Conservation (phyloP, 1,284 basidiomycete genomes). For the Sutorius eximius region DNA sequence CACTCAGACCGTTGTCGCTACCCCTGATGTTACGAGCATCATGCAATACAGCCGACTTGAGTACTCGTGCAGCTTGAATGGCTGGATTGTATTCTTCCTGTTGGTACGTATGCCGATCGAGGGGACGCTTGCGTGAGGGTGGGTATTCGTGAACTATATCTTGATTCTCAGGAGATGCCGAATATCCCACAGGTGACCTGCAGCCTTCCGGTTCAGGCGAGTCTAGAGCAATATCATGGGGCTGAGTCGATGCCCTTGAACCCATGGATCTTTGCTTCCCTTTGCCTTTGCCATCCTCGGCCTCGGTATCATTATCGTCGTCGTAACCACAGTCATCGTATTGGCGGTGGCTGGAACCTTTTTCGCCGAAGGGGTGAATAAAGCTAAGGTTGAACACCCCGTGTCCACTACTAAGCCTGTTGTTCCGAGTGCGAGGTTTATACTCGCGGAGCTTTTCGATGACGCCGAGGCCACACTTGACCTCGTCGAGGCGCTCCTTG, state of each 20-base stretch:
- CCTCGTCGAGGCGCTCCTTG: conserved; percentile 64
- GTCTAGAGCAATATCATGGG: conserved; percentile 9
- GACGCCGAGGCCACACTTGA: conserved; percentile 54
- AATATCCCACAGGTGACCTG: conserved; percentile 2
- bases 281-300: conserved; percentile 31
- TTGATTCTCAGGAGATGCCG: conserved; percentile 7
- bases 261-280: conserved; percentile 25
- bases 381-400: conserved; percentile 41
- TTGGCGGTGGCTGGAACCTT: conserved; percentile 18
- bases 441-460: conserved; percentile 73
- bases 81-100: conserved; percentile 40
- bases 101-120: conserved; percentile 16
- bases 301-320: conserved; percentile 21
- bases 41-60: conserved; percentile 68
- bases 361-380: conserved; percentile 35
- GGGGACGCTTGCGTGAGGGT: conserved; percentile 19
- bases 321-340: conserved; percentile 15
- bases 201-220: conserved; percentile 11
- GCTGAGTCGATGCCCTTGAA: neutral
- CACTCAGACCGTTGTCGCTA: conserved; percentile 42
- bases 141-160: conserved; percentile 17
- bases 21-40: conserved; percentile 72
- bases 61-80: conserved; percentile 57
- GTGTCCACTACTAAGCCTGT: conserved; percentile 38
- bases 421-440: conserved; percentile 52